Evolutionary conservation across 225 moss, liverwort and hornwort genomes (phyloP), one percentile per base, ranked within the genome.

Genomic region (Marchantia paleacea): DNA sequence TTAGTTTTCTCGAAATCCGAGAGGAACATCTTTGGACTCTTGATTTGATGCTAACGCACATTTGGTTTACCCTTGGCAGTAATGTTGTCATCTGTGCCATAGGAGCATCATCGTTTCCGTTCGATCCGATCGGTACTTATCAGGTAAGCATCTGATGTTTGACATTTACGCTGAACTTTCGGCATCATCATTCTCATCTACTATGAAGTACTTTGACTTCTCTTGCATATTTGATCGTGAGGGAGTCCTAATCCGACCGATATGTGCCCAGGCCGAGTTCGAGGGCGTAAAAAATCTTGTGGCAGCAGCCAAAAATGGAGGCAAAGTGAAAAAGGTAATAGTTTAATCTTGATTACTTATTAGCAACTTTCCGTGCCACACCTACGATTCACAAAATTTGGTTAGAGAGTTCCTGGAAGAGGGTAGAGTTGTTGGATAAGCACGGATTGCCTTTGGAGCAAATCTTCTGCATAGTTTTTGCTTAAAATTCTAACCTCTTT

Each of bases 211-310:
- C n/a, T n/a, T n/a, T n/a, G n/a, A n/a, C n/a, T 82, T 31, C 14
- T 64, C 7, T 77, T 28, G 47, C 25, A 26, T 78, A 47, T 15
- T 54, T 47, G 19, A 47, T 12, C 25, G 19, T 51, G 68, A 39
- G 2, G 3, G 39, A 39, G 39, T 39, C 39, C 39, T 39, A 39
- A 64, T 64, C 68, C 86, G 76, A 14, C 10, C 68, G 12, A 68
- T 72, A 12, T 47, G 19, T 4, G n/a, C 39, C 73, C 92, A 96
- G 95, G 91, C 85, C 0, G 95, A 95, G 63, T 99, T 89, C 48
- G 99, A 99, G 67, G 95, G 99, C 63, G 99, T 95, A 65, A 69
- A 88, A 77, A 99, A 95, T 80, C 80, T 99, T 15, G 89, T 95
- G 55, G 90, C 99, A 39, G 95, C 95, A 55, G 92, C 99, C 8